These are phyloP conservation scores for Boletus rubroflammeus DNA, from an alignment of 768 basidiomycete genomes.

Conservation along the genomic window DNA sequence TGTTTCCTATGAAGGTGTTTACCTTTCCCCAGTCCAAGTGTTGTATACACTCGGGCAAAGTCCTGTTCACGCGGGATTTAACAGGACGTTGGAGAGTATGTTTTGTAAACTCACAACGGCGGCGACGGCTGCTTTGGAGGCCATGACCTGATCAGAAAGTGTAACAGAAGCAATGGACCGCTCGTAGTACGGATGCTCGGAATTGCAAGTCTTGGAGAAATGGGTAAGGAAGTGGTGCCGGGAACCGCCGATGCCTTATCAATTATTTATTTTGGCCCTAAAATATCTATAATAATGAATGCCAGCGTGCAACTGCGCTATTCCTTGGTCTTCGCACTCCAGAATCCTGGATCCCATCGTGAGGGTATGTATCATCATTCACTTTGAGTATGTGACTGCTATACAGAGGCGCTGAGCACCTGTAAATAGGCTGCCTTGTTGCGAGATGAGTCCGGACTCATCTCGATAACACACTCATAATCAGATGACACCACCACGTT, in stretches of 20 bases:
- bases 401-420: background rate
- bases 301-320: no score
- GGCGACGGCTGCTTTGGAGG: constrained; percentile 66
- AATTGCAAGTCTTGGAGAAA: constrained; percentile 13
- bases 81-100: background rate
- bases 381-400: background rate
- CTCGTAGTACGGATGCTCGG: constrained; percentile 20
- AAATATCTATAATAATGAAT: constrained; percentile 2
- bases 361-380: no score
- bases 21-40: constrained; percentile 86
- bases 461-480: background rate
- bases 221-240: constrained; percentile 17
- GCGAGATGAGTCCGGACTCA: background rate
- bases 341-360: no score
- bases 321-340: no score
- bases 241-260: constrained; percentile 26
- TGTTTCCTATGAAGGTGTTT: background rate
- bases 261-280: constrained; percentile 1
- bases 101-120: constrained; percentile 49
- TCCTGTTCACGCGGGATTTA: constrained; percentile 47
- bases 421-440: background rate
- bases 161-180: constrained; percentile 1
- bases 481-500: background rate
- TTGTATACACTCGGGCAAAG: constrained; percentile 78
- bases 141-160: constrained; percentile 43